phyloP scores from a whole-genome alignment of 805 yeast species.

The Ogataea methylovora region DNA sequence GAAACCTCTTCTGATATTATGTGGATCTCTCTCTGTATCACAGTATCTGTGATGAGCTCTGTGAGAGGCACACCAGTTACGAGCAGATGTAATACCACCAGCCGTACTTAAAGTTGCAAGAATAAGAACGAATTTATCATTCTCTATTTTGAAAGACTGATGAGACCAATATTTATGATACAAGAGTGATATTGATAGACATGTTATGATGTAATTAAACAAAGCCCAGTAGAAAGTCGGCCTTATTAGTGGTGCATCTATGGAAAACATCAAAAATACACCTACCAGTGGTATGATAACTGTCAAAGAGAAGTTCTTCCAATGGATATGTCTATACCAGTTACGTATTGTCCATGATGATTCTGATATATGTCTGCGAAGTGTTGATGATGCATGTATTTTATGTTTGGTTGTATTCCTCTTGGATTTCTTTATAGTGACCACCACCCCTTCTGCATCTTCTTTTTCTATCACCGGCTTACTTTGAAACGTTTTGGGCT shows the following conservation, averaged over 20 bases:
- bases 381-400: slow-evolving; percentile 10
- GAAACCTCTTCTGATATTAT: slow-evolving; percentile 73
- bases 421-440: neutral
- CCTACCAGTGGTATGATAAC: slow-evolving; percentile 44
- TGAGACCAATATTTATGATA: slow-evolving; percentile 77
- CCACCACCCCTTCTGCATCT: neutral
- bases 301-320: slow-evolving; percentile 59
- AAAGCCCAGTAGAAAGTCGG: slow-evolving; percentile 43
- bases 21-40: slow-evolving; percentile 87
- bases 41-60: slow-evolving; percentile 86
- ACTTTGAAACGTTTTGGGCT: neutral
- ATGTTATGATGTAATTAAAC: slow-evolving; percentile 49
- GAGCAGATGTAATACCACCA: slow-evolving; percentile 67
- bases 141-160: slow-evolving; percentile 40
- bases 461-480: neutral
- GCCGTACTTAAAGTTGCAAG: slow-evolving; percentile 62
- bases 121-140: slow-evolving; percentile 34
- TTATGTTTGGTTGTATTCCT: slow-evolving; percentile 4
- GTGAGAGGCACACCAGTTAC: slow-evolving; percentile 79
- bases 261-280: slow-evolving; percentile 1
- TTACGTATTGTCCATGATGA: slow-evolving; percentile 68
- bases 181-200: slow-evolving; percentile 73
- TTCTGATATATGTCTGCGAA: slow-evolving; percentile 51
- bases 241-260: slow-evolving; percentile 7
- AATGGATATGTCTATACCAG: slow-evolving; percentile 68